Evolutionary conservation across 805 yeast species (phyloP), one percentile per base, ranked within the genome.

Genomic region (Ogataea ganodermae): DNA sequence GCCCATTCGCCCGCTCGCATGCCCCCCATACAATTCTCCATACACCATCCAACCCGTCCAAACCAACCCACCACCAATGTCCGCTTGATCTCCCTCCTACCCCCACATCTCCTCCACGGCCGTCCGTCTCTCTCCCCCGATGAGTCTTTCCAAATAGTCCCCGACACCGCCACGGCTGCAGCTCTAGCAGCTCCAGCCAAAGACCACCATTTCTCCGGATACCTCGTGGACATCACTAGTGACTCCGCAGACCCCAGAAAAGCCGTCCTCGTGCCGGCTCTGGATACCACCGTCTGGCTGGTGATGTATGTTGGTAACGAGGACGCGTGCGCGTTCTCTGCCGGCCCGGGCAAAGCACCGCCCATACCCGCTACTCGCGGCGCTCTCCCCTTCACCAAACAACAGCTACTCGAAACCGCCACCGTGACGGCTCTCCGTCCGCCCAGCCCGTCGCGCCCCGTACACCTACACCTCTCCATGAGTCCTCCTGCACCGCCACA

Each of bases 201-300:
- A 9, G 13, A 12, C 8, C 16, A 20, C 17, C 31, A 4, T 8
- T 46, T 50, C 27, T 3, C 43, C n/a, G 55, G 55, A 10, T 51
- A 48, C 24, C 44, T 21, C 31, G 31, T 43, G 10, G 41, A 32
- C 21, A 12, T 45, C 26, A 17, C 6, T 10, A 14, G 9, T 24
- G 27, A 24, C 10, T 24, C 27, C 7, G 10, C 27, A 24, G 27
- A 24, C 27, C 7, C 27, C 27, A 31, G 13, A 14, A 7, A 7
- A 4, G 23, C 36, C 23, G 22, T 46, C 3, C 24, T 49, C n/a
- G 22, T 47, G 14, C 56, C 54, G 1, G 20, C 39, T 1, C 12
- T 28, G 18, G 40, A 26, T 16, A n/a, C 40, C 9, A 31, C 46
- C 8, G 36, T 50, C 6, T 52, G 56, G 56, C 21, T 44, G 5